phyloP scores from a whole-genome alignment of 2,329 filamentous ascomycete species.

The Thermothelomyces thermophilus region DNA sequence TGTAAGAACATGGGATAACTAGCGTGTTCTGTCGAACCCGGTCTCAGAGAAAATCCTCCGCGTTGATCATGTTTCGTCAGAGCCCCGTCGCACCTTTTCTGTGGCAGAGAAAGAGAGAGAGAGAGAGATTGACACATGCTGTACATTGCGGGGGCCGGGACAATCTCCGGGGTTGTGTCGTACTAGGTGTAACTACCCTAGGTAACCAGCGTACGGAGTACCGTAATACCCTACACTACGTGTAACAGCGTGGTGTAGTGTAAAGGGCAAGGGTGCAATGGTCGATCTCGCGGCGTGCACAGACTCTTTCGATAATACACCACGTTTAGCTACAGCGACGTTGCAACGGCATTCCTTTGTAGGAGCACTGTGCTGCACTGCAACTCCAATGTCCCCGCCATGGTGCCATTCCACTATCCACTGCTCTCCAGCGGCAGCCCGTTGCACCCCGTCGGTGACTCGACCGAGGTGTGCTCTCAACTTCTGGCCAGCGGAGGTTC shows the following conservation, averaged over 20 bases:
- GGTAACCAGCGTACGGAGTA: no score
- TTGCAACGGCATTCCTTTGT: constrained; percentile 4
- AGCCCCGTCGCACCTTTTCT: no score
- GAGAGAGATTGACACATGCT: no score
- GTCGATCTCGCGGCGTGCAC: neutral
- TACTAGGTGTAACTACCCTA: no score
- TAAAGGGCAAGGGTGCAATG: no score
- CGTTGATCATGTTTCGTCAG: no score
- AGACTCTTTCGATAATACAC: neutral
- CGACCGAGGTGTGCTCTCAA: constrained; percentile 1
- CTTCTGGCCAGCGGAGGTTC: neutral
- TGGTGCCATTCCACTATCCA: constrained; percentile 5
- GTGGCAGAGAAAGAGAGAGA: no score
- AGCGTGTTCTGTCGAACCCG: neutral
- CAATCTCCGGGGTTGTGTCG: neutral
- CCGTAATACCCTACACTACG: no score
- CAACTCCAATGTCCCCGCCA: constrained; percentile 4
- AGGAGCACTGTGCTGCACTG: constrained; percentile 7
- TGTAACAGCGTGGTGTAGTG: no score
- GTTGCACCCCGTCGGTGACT: constrained; percentile 6
- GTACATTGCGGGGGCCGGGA: neutral
- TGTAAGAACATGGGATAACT: no score
- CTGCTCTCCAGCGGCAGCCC: neutral
- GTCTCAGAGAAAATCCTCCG: no score
- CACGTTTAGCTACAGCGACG: neutral